phyloP scores from a whole-genome alignment of 371 early-diverging fungal genomes.

The Mortierella sp. region DNA sequence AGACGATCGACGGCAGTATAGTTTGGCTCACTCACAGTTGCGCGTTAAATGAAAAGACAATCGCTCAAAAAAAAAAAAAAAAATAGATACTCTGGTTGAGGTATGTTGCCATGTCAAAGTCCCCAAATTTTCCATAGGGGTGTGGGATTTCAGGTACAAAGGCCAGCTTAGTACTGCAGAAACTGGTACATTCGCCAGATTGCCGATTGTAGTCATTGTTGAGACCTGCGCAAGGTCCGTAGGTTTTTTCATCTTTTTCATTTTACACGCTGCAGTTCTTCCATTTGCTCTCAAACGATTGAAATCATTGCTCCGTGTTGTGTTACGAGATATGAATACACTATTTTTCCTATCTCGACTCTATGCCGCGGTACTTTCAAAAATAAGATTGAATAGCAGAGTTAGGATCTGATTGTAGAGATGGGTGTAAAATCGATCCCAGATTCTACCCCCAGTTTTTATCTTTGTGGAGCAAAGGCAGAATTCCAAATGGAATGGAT shows the following conservation, averaged over 20 bases:
- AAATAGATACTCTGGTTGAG: not conserved
- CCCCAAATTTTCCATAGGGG: no score
- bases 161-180: not conserved
- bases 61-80: not conserved
- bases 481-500: no score
- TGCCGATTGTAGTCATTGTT: not conserved
- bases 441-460: no score
- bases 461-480: no score
- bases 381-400: no score
- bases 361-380: not conserved
- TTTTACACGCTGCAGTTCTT: not conserved
- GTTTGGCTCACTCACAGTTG: not conserved
- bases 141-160: not conserved
- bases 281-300: not conserved
- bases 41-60: not conserved
- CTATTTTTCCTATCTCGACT: not conserved
- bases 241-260: not conserved
- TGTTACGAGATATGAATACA: not conserved
- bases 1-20: not conserved
- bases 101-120: not conserved
- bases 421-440: no score
- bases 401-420: no score
- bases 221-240: not conserved
- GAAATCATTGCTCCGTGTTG: not conserved
- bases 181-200: not conserved